Evolutionary conservation across 768 basidiomycete genomes (phyloP).

Genomic region (Phylloporus sp.): DNA sequence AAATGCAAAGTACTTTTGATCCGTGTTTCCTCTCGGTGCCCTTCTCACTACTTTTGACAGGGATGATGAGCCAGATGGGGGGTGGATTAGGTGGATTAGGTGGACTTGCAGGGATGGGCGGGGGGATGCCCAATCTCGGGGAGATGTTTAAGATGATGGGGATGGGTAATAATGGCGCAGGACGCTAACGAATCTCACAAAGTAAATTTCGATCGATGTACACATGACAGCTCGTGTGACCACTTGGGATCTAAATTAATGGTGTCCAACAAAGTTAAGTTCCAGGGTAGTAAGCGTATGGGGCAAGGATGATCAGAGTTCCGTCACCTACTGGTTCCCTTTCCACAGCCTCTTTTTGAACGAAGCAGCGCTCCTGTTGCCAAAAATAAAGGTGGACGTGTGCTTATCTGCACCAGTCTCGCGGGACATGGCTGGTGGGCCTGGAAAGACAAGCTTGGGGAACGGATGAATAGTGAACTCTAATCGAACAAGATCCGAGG

Average conservation of each 20-base stretch:
- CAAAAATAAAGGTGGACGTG: slow-evolving; percentile 76
- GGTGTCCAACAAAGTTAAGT: slow-evolving; percentile 28
- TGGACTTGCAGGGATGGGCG: slow-evolving; percentile 49
- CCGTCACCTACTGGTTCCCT: slow-evolving; percentile 33
- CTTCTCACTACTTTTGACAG: slow-evolving; percentile 35
- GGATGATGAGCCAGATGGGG: slow-evolving; percentile 91
- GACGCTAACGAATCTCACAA: slow-evolving; percentile 23
- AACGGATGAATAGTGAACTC: slow-evolving; percentile 12
- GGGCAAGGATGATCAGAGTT: slow-evolving; percentile 16
- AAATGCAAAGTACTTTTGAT: slow-evolving; percentile 77
- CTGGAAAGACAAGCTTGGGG: slow-evolving; percentile 57
- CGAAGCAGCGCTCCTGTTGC: slow-evolving; percentile 66
- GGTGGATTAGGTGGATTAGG: slow-evolving; percentile 46
- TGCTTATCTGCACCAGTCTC: slow-evolving; percentile 81
- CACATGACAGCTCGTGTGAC: slow-evolving; percentile 17
- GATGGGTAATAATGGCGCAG: slow-evolving; percentile 56
- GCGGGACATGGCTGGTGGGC: slow-evolving; percentile 53
- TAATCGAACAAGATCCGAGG: slow-evolving; percentile 9
- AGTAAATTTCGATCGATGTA: slow-evolving; percentile 12
- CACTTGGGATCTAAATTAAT: slow-evolving; percentile 14
- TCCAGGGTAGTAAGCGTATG: slow-evolving; percentile 11
- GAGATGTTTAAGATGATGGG: slow-evolving; percentile 91
- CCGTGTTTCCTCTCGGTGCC: slow-evolving; percentile 1
- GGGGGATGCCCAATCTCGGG: slow-evolving; percentile 67
- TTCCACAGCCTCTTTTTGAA: slow-evolving; percentile 57